Percentiles rank a stretch among this genome's conserved stretches.
Evolutionary conservation across 2,329 filamentous ascomycete genomes (phyloP).

Genomic region (Nannizzia gypsea): DNA sequence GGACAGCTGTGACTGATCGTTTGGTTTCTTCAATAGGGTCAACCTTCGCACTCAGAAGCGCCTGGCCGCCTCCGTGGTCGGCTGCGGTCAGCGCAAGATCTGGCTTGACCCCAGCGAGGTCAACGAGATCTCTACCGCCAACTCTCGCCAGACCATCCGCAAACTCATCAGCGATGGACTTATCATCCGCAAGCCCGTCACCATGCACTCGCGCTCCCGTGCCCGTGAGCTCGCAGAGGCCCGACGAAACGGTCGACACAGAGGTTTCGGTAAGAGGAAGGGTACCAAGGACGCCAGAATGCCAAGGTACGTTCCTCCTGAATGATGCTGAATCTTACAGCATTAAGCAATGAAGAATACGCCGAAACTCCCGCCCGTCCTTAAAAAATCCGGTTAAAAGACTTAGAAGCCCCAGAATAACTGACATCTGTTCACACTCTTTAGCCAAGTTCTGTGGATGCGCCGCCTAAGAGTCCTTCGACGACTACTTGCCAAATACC

Average conservation of each 20-base stretch:
- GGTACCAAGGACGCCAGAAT: slow-evolving; percentile 99
- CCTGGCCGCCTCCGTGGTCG: slow-evolving; percentile 95
- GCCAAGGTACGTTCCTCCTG: slow-evolving; percentile 63
- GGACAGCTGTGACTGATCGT: background rate
- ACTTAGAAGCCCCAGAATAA: background rate
- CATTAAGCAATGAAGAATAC: background rate
- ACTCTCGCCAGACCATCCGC: slow-evolving; percentile 99
- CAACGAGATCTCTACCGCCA: slow-evolving; percentile 99
- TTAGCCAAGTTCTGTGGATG: slow-evolving; percentile 97
- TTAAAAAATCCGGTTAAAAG: background rate
- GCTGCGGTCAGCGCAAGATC: slow-evolving; percentile 99
- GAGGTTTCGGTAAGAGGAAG: slow-evolving; percentile 99
- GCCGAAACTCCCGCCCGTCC: background rate
- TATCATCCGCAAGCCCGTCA: slow-evolving; percentile 99
- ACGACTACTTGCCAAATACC: slow-evolving; percentile 98
- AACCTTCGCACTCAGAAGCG: slow-evolving; percentile 99
- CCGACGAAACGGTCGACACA: slow-evolving; percentile 90
- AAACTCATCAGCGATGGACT: slow-evolving; percentile 99
- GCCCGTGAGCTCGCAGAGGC: slow-evolving; percentile 91
- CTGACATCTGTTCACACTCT: slow-evolving; percentile 14
- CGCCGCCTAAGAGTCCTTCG: slow-evolving; percentile 98
- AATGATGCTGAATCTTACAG: background rate
- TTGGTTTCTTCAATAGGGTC: slow-evolving; percentile 55
- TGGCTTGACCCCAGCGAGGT: slow-evolving; percentile 99
- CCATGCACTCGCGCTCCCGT: slow-evolving; percentile 97